These are phyloP conservation scores for Solanum hybrid DNA, from an alignment of 305 asterid genomes.

Conservation along the genomic window DNA sequence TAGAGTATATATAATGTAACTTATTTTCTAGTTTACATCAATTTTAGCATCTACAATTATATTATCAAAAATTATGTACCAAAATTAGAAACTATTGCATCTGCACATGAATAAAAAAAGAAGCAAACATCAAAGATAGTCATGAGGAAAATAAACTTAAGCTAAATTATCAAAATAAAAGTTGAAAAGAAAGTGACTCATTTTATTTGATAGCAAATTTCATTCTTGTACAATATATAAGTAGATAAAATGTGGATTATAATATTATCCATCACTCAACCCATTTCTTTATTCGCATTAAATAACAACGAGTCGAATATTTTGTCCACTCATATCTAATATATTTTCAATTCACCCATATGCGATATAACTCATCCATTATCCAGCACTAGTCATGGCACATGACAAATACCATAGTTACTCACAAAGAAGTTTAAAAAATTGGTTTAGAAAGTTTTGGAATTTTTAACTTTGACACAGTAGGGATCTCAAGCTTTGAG, in stretches of 20 bases:
- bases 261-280: not conserved
- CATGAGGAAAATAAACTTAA: not conserved
- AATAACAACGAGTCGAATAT: not conserved
- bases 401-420: not conserved
- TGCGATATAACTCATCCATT: no score
- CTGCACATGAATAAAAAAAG: not conserved
- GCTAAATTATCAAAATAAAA: no score
- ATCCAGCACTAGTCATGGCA: not conserved
- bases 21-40: not conserved
- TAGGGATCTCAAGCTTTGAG: not conserved
- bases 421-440: no score
- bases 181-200: not conserved
- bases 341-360: not conserved
- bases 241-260: not conserved
- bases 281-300: not conserved
- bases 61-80: not conserved
- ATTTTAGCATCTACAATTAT: not conserved
- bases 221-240: not conserved
- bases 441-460: not conserved
- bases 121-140: not conserved
- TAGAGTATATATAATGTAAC: not conserved
- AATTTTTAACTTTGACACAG: not conserved
- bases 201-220: not conserved
- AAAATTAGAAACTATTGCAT: not conserved
- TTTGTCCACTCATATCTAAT: no score